Evolutionary conservation across 345 rosid species (phyloP).

Genomic region (Aethionema arabicum): DNA sequence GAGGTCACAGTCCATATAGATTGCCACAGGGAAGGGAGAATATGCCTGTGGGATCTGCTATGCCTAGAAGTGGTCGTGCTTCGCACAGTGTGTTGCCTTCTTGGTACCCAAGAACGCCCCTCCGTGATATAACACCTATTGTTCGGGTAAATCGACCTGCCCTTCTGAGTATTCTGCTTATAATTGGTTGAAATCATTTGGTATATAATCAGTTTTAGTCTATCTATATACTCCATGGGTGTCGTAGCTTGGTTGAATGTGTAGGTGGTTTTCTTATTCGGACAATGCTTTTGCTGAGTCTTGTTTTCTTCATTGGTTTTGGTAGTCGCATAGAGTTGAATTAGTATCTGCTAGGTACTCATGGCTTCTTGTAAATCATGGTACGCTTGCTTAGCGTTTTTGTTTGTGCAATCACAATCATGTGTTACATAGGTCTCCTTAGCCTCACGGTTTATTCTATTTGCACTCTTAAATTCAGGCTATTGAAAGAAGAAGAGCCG

Average conservation of each 20-base stretch:
- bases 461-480: constrained; percentile 45
- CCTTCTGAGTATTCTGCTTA: neutral
- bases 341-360: neutral
- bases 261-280: neutral
- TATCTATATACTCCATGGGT: neutral
- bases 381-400: constrained; percentile 17
- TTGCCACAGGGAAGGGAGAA: constrained; percentile 49
- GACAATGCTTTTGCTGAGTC: constrained; percentile 4
- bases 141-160: constrained; percentile 45
- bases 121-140: constrained; percentile 62
- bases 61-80: constrained; percentile 42
- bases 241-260: constrained; percentile 21
- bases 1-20: constrained; percentile 33
- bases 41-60: constrained; percentile 25
- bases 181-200: neutral
- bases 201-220: constrained; percentile 12
- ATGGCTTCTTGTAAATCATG: constrained; percentile 1
- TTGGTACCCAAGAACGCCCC: constrained; percentile 88
- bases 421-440: constrained; percentile 22
- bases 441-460: constrained; percentile 9
- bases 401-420: neutral
- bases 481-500: constrained; percentile 69
- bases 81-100: constrained; percentile 53
- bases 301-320: neutral
- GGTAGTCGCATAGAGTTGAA: neutral